Conservation (phyloP, 2,329 filamentous ascomycete genomes). For the Colletotrichum salicis region DNA sequence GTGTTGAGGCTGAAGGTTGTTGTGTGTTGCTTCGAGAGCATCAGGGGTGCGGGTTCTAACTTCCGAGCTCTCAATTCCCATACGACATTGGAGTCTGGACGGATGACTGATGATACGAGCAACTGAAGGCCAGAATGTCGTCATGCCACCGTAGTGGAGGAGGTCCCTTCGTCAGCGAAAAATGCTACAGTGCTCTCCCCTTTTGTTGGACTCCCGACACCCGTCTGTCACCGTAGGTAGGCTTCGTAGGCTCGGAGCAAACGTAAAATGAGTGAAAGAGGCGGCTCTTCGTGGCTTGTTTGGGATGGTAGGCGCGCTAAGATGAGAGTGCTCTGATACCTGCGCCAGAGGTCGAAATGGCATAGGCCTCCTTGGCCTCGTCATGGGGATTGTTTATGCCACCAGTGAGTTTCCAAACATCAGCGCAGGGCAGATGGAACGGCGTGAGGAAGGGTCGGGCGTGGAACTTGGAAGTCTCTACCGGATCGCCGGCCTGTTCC, state of each 20-base stretch:
- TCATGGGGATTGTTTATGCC: slow-evolving; percentile 28
- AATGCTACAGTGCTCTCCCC: too few species aligned
- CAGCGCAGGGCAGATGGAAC: background rate
- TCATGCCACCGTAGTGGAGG: slow-evolving; percentile 8
- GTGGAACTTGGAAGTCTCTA: slow-evolving; percentile 10
- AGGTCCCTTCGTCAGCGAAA: too few species aligned
- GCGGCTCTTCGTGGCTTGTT: slow-evolving; percentile 13
- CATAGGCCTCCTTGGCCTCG: slow-evolving; percentile 31
- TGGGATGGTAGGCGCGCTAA: background rate
- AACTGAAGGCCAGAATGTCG: slow-evolving; percentile 12
- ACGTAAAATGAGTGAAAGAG: background rate
- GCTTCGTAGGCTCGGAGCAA: background rate
- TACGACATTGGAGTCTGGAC: background rate
- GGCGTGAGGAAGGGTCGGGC: background rate
- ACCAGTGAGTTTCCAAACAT: slow-evolving; percentile 18
- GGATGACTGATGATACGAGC: slow-evolving; percentile 10
- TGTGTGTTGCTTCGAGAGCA: background rate
- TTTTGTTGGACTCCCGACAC: too few species aligned
- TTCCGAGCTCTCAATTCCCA: slow-evolving; percentile 6
- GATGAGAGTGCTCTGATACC: slow-evolving; percentile 11
- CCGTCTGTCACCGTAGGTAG: too few species aligned
- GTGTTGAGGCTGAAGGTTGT: background rate
- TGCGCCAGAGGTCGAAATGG: slow-evolving; percentile 12
- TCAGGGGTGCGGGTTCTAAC: slow-evolving; percentile 17
- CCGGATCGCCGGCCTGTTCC: slow-evolving; percentile 26